phyloP scores from a whole-genome alignment of 805 yeast species.

The Yarrowia divulgata region DNA sequence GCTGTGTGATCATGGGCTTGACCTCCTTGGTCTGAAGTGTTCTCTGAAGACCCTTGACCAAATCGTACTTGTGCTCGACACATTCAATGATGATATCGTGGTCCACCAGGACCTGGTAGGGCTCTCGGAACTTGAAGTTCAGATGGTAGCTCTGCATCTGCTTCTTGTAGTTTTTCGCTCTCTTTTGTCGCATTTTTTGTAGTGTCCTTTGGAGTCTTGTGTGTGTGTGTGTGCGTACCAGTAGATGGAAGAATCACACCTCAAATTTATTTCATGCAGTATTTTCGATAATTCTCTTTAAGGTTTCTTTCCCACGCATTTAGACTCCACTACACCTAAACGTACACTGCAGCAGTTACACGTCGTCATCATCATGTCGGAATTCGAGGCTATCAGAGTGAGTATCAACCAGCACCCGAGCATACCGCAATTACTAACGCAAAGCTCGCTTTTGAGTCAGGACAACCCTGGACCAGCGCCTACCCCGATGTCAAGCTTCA shows the following conservation, averaged over 20 bases:
- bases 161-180: conserved; percentile 93
- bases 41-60: conserved; percentile 79
- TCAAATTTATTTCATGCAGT: conserved; percentile 30
- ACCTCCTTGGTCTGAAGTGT: conserved; percentile 74
- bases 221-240: conserved; percentile 2
- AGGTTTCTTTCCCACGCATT: neutral
- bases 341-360: conserved; percentile 35
- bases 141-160: conserved; percentile 86
- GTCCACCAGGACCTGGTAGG: conserved; percentile 89
- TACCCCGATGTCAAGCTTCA: conserved; percentile 33
- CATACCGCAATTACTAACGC: conserved; percentile 23
- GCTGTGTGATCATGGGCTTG: conserved; percentile 89
- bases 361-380: conserved; percentile 39
- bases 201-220: neutral
- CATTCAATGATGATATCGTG: conserved; percentile 75
- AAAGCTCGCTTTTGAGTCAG: conserved; percentile 37
- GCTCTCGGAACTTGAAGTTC: conserved; percentile 90
- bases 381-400: conserved; percentile 39
- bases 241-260: neutral
- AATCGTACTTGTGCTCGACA: conserved; percentile 71
- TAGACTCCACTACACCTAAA: conserved; percentile 15
- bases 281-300: conserved; percentile 31
- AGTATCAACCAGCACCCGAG: neutral
- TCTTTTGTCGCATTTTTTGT: conserved; percentile 85
- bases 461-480: conserved; percentile 29